Percentiles rank a stretch among this genome's conserved stretches.
These are phyloP conservation scores for Russula foetens DNA, from an alignment of 768 basidiomycete species.

Conservation along the genomic window DNA sequence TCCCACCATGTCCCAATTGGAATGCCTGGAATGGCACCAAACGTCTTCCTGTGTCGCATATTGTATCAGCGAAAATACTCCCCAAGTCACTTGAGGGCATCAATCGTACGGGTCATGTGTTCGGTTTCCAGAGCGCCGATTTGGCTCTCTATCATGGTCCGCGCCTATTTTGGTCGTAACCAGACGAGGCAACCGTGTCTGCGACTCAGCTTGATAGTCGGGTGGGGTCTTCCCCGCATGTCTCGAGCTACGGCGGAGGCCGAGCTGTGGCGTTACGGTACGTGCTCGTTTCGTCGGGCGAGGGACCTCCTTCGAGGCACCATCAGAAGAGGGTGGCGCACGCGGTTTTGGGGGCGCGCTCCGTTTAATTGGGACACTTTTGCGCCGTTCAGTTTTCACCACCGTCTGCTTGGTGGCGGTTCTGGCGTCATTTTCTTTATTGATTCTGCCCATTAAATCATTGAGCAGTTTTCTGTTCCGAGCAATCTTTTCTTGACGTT, in stretches of 20 bases:
- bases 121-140: conserved; percentile 25
- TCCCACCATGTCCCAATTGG: conserved; percentile 82
- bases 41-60: conserved; percentile 49
- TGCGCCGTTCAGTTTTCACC: background rate
- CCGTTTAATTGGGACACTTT: background rate
- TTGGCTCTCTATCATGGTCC: conserved; percentile 23
- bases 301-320: background rate
- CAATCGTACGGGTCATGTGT: conserved; percentile 44
- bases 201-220: conserved; percentile 42
- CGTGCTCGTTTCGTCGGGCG: conserved; percentile 4
- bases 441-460: background rate
- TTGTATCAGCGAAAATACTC: background rate
- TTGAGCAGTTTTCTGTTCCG: conserved; percentile 4
- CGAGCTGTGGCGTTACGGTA: conserved; percentile 15
- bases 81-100: background rate
- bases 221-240: conserved; percentile 45
- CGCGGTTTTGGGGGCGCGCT: background rate
- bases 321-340: background rate
- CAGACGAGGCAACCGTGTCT: conserved; percentile 5
- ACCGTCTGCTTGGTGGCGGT: background rate
- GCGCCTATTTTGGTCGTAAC: conserved; percentile 20
- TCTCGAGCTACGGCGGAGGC: conserved; percentile 58
- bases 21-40: conserved; percentile 73
- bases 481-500: background rate
- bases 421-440: background rate